Base-by-base conservation (phyloP, 768 basidiomycete genomes). In the Panellus pusillus region DNA sequence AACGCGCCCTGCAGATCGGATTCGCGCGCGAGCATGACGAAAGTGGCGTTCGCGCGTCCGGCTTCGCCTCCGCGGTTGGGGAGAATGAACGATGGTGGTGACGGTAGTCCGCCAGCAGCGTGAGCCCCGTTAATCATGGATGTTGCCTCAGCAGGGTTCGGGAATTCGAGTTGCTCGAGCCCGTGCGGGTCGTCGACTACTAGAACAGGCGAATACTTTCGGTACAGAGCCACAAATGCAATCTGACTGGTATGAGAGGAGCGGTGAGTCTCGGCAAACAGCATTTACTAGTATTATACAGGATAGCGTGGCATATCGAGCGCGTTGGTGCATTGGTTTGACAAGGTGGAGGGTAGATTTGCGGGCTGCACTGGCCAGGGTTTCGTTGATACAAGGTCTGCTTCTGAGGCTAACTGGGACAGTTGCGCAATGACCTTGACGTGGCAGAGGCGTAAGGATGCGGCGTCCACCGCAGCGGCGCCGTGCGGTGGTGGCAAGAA, bases 21-120 rank as follows among this genome's bases (percentile, higher is more conserved):
- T 61, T 82, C 80, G 13, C 78, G 69, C 1, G 76, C 80, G 11
- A 87, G 70, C 41, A 85, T 74, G 20, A 86, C 68, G 54, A 86
- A 76, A 0, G 79, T 80, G 9, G 85, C 85, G 49, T 87, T 85
- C 2, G 79, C 81, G n/a, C 68, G 70, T 1, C 54, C 11, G 2
- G 11, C 32, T 9, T 35, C 32, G 3, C 11, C 9, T 35, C 32
- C 32, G 11, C 7, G 32, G 11, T 35, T 14, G 11, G 8, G 14
- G 32, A 7, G 7, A 35, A 35, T 14, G 9, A 7, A 14, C 7
- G 7, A 7, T 35, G 14, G 32, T 11, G 28, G 15, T 29, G 29
- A 8, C 27, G 29, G 28, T n/a, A n/a, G 12, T 15, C 61, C n/a
- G 12, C 35, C 2, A 6, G 9, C 14, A 19, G 17, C 28, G 18